Base-by-base conservation (phyloP, 208 protist genomes). In the Leishmania turanica region DNA sequence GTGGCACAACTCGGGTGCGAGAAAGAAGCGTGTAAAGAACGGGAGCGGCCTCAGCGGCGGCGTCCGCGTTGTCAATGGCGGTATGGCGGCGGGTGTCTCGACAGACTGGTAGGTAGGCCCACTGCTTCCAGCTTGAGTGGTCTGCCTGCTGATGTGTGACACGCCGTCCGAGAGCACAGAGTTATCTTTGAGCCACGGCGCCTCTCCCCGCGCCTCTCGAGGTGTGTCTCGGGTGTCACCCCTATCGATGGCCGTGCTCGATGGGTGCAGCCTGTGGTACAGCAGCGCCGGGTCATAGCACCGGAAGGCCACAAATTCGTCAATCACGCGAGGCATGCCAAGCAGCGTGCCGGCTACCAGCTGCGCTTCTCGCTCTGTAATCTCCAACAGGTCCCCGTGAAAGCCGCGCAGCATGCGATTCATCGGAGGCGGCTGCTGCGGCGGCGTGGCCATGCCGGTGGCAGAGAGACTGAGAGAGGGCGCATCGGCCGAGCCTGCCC, bases 1-100 rank as follows among this genome's bases (percentile, higher is more conserved):
- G 9, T 75, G 78, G 69, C 90, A 94, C 65, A 96, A 81, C 82
- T 96, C 90, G 37, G 93, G 93, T 34, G 87, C 87, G 47, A 96
- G 82, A 45, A 95, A 95, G 78, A 91, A 96, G 49, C 91, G 93
- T 53, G 89, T 92, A 69, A 75, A 82, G 83, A 82, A 84, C 17
- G 83, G 82, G 37, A 83, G 80, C 66, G 85, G 78, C 75, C 53
- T 81, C 72, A 80, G 85, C 54, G 64, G 37, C n/a, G 60, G 27
- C 34, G 72, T 72, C 56, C 9, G 2, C 17, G 79, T 7, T 71
- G 71, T 60, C 54, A 31, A 1, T 17, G 40, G 34, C 45, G n/a
- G 21, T 17, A 15, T 27, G 37, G 15, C 64, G 31, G 40, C 15
- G 19, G 71, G 9, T 37, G 79, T 7, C 17, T 58, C 62, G 3